Base-by-base conservation (phyloP, 2,329 filamentous ascomycete species). In the Beauveria varroae region DNA sequence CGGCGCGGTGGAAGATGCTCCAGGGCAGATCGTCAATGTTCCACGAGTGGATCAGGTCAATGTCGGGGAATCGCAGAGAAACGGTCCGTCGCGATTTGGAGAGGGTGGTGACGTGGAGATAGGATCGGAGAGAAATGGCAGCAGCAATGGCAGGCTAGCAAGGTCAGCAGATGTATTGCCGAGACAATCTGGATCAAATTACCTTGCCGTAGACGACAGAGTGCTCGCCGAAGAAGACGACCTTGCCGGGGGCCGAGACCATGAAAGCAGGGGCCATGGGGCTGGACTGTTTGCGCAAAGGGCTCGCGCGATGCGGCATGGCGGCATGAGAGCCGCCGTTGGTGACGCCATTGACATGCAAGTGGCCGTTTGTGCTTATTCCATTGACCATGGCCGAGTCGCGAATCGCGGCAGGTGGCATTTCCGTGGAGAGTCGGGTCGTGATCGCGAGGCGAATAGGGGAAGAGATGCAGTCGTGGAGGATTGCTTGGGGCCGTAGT, bases 151-250 rank as follows among this genome's bases (percentile, higher is more conserved):
- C 93, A 67, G 92, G 86, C 88, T 92, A 67, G 1, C 18, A 53
- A 52, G 57, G 62, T 62, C 30, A 41, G 20, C 26, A 28, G 5
- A 9, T 50, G 34, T 12, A 43, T 44, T 51, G 4, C 3, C 26
- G 20, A 18, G 9, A 0, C 6, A 10, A 12, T 20, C 41, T 14
- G 5, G 12, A 12, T 24, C 3, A 7, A 50, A 76, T 61, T 77
- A 90, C 89, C 84, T 97, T 98, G 71, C 93, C 93, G 71, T 99
- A 86, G 22, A 99, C 95, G n/a, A 98, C 95, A 2, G 95, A 90
- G 78, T 99, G 95, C 75, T 99, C 95, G 67, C 95, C 95, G 76
- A 93, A 98, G 58, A 98, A 91, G 73, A 99, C 99, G 71, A 97
- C 95, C 74, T 99, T 99, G 65, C 93, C 96, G 0, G 95, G 95